Evolutionary conservation across 2,329 filamentous ascomycete species (phyloP).

Genomic region (Ophioceras dolichostomum): DNA sequence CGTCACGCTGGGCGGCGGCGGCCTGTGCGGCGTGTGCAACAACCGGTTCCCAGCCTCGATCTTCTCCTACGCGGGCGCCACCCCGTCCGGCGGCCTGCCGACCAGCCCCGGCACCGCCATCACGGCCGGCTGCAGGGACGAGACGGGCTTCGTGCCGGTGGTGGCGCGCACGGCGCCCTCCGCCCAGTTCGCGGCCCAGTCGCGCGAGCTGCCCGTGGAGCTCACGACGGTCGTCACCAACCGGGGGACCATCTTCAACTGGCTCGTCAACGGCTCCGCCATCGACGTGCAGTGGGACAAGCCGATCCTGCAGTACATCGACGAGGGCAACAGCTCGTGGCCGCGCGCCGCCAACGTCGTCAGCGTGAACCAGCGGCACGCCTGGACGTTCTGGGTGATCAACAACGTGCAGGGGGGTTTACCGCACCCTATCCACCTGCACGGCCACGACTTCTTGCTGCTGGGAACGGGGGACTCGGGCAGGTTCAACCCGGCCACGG

Average conservation of each 20-base stretch:
- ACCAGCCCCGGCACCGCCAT: slow-evolving; percentile 14
- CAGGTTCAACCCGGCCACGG: slow-evolving; percentile 6
- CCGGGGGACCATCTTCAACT: slow-evolving; percentile 20
- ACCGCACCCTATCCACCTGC: slow-evolving; percentile 28
- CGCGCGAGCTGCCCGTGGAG: slow-evolving; percentile 21
- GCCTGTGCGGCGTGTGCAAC: slow-evolving; percentile 8
- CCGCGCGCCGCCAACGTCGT: slow-evolving; percentile 2
- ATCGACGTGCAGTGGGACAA: slow-evolving; percentile 22
- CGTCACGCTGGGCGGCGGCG: slow-evolving; percentile 7
- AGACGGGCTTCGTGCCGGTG: slow-evolving; percentile 8
- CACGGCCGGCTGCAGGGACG: slow-evolving; percentile 9
- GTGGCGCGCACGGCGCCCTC: slow-evolving; percentile 9
- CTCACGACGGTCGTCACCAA: slow-evolving; percentile 24
- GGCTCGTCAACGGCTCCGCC: slow-evolving; percentile 11
- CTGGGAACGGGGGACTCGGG: slow-evolving; percentile 14
- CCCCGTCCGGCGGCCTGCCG: slow-evolving; percentile 13
- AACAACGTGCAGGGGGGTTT: slow-evolving; percentile 14
- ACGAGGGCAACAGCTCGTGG: slow-evolving; percentile 14
- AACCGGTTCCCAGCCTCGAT: slow-evolving; percentile 20
- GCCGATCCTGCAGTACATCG: slow-evolving; percentile 19
- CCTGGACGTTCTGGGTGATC: slow-evolving; percentile 21
- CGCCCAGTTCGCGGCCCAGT: slow-evolving; percentile 7
- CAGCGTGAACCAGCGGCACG: slow-evolving; percentile 11
- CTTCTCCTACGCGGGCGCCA: slow-evolving; percentile 21
- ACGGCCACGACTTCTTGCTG: slow-evolving; percentile 29